These are phyloP conservation scores for Globisporangium abappressorium DNA, from an alignment of 352 stramenopile species.

Conservation along the genomic window DNA sequence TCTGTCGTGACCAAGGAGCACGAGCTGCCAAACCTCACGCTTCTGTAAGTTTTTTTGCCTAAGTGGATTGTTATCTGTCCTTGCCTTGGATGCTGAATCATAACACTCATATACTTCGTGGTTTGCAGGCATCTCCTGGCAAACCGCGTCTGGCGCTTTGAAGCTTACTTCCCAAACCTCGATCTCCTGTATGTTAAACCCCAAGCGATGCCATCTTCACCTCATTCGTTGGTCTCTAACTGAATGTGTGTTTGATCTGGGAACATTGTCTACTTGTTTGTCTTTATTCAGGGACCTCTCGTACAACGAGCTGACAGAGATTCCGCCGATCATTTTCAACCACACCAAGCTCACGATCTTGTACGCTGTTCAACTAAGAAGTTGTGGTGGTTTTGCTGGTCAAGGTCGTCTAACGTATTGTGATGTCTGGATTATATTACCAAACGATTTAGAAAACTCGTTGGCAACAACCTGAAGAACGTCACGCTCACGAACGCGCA, in stretches of 20 bases:
- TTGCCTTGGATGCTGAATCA: neutral
- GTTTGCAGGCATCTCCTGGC: neutral
- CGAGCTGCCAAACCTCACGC: neutral
- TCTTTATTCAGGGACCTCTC: neutral
- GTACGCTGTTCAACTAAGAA: neutral
- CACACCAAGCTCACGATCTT: constrained; percentile 7
- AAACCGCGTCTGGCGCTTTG: constrained; percentile 4
- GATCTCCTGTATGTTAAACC: neutral
- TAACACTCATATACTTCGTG: neutral
- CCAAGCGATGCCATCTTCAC: neutral
- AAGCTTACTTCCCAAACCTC: constrained; percentile 3
- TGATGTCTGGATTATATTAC: neutral
- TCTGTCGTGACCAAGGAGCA: neutral
- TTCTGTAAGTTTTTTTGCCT: neutral
- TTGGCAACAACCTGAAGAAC: neutral
- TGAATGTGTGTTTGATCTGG: neutral
- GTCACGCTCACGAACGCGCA: constrained; percentile 7
- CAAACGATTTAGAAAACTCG: neutral
- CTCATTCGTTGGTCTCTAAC: neutral
- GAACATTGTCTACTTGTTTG: too few species aligned
- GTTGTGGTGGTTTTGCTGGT: too few species aligned
- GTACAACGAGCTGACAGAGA: neutral
- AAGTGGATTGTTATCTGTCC: neutral
- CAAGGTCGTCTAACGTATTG: neutral
- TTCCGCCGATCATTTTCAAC: constrained; percentile 4